Evolutionary conservation across 345 rosid genomes (phyloP), one percentile per base, ranked within the genome.

Genomic region (Syzygium aqueum): DNA sequence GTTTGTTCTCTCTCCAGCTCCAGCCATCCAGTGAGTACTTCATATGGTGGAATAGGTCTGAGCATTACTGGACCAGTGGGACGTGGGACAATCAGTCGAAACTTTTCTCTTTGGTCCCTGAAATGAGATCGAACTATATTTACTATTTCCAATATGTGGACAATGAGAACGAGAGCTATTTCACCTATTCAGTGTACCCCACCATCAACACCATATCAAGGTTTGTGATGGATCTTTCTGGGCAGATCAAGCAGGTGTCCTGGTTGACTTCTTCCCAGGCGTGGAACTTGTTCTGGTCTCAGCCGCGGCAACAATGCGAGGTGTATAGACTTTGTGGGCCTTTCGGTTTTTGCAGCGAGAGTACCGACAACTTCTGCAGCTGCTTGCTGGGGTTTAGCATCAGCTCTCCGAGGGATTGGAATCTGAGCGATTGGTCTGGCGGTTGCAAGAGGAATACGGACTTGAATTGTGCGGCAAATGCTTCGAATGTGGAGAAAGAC

Each of bases 281-380:
- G 15, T 96, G 99, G 99, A 93, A 87, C 89, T 61, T 93, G 87
- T 94, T 94, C 57, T 95, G 98, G 96, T 84, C 97, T 57, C 92
- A 90, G 77, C 99, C 96, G n/a, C 90, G 92, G 40, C 91, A 90
- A 85, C 96, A 92, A 59, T 96, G 99, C n/a, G 89, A 95, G 61
- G 98, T 97, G 33, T 89, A 94, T 65, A 92, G 90, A 19, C 94
- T 85, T 53, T 97, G 99, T 88, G 98, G 99, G 33, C 88, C 94
- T 46, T 94, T 92, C 84, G 96, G 97, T 56, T 89, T 86, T 82
- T 96, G 99, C 87, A 90, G 53, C 8, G 94, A 88, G 19, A 88
- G 57, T 22, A 73, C 84, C 5, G 54, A 63, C 43, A 84, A 84
- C 37, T 87, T 87, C 84, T 87, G 89, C 84, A 23, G 84, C 19